Evolutionary conservation across 1,284 basidiomycete species (phyloP), one percentile per base, ranked within the genome.

Genomic region (Cerrena zonata): DNA sequence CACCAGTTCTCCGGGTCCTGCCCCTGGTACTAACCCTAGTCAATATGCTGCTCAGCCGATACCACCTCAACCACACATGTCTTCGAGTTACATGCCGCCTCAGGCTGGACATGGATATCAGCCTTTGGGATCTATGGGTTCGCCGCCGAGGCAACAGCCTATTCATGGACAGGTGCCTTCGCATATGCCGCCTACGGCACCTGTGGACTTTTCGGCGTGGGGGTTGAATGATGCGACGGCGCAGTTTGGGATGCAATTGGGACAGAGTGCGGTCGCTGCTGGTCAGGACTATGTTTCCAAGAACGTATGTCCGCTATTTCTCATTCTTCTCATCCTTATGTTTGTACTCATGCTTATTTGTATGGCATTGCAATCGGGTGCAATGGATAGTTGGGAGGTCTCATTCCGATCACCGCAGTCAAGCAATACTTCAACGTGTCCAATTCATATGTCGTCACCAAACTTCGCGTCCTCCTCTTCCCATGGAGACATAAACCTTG

Each of bases 351-450:
- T 40, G 10, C 10, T 40, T n/a, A n/a, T 10, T 45, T 7, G 10
- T 23, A 5, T 23, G 19, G 23, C 19, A 22, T 26, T 34, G 36
- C 26, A 39, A n/a, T n/a, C n/a, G n/a, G n/a, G n/a, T n/a, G n/a
- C n/a, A n/a, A n/a, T n/a, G 43, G 53, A 4, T 56, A 94, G 91
- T 85, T 94, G 58, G 86, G 86, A 12, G 81, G 86, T 7, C 75
- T 91, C 48, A 75, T 89, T 55, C 92, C 91, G 1, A 71, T 87
- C 15, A 77, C 83, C 13, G 77, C 86, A 37, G 76, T 98, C 52
- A 97, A 97, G 65, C 88, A 94, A 63, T 89, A 93, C 62, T 98
- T 98, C 71, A 94, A 97, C 65, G 96, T 99, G 13, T 94, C 92
- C 21, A 98, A 97, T 67, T 88, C 85, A 1, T 99, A 99, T 65